Percentiles rank a stretch among this genome's conserved stretches.
Conservation (phyloP, 768 basidiomycete species). For the Russula vinacea region DNA sequence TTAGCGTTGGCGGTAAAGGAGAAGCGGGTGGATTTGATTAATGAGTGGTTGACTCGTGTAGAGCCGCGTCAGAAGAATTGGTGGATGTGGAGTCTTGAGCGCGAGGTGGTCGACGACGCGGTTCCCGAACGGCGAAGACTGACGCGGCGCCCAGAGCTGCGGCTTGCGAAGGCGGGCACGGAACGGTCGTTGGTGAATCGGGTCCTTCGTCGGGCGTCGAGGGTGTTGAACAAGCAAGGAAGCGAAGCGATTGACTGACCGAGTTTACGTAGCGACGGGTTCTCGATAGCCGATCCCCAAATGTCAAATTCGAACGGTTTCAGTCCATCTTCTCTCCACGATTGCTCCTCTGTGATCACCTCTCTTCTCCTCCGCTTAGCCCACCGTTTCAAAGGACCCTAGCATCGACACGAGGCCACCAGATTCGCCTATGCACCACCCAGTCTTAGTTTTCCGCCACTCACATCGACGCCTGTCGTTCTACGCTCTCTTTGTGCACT, state of each 20-base stretch:
- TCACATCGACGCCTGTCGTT: neutral
- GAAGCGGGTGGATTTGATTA: slow-evolving; percentile 52
- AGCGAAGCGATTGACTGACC: slow-evolving; percentile 10
- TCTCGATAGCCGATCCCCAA: slow-evolving; percentile 17
- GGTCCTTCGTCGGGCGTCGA: slow-evolving; percentile 17
- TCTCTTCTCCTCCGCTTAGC: slow-evolving; percentile 1
- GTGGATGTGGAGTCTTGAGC: slow-evolving; percentile 20
- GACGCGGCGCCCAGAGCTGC: slow-evolving; percentile 1
- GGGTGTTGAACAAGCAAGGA: neutral
- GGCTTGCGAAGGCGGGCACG: slow-evolving; percentile 12
- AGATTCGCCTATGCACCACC: slow-evolving; percentile 1
- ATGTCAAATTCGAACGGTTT: slow-evolving; percentile 13
- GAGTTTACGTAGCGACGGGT: slow-evolving; percentile 20
- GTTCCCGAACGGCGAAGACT: neutral
- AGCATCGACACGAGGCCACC: slow-evolving; percentile 13
- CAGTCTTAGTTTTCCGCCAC: neutral
- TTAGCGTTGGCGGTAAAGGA: slow-evolving; percentile 61
- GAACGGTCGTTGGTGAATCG: slow-evolving; percentile 6
- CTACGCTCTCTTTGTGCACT: slow-evolving; percentile 4
- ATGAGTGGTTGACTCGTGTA: slow-evolving; percentile 15
- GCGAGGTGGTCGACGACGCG: slow-evolving; percentile 22
- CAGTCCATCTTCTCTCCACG: slow-evolving; percentile 18
- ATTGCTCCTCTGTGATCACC: slow-evolving; percentile 17
- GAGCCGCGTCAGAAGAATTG: slow-evolving; percentile 12
- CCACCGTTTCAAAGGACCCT: slow-evolving; percentile 13